A percentile compares a stretch with the other conserved stretches of the same genome.
Evolutionary conservation across 2,329 filamentous ascomycete genomes (phyloP).

Genomic region (Boeremia exigua): DNA sequence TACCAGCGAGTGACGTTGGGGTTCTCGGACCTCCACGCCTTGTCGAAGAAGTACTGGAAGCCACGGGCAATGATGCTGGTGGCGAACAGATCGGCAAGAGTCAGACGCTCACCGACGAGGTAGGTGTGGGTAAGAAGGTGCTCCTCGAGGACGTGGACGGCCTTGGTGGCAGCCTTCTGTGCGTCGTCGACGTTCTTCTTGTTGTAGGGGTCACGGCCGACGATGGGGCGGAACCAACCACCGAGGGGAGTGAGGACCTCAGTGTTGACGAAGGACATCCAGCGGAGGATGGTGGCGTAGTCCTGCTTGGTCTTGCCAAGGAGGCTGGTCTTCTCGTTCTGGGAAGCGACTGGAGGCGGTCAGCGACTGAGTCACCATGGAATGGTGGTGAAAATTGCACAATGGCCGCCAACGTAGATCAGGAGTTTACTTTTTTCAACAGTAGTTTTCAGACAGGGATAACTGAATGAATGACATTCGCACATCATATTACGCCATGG

Average conservation of each 20-base stretch:
- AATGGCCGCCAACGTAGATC: slow-evolving; percentile 67
- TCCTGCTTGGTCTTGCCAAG: slow-evolving; percentile 99
- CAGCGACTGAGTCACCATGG: slow-evolving; percentile 37
- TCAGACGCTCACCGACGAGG: slow-evolving; percentile 97
- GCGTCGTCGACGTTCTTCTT: slow-evolving; percentile 93
- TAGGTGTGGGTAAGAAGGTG: slow-evolving; percentile 93
- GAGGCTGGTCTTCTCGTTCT: slow-evolving; percentile 99
- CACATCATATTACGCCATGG: slow-evolving; percentile 60
- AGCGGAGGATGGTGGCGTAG: slow-evolving; percentile 96
- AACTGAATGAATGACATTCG: slow-evolving; percentile 69
- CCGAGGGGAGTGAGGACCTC: slow-evolving; percentile 78
- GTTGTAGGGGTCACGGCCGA: slow-evolving; percentile 87
- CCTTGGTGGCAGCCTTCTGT: slow-evolving; percentile 71
- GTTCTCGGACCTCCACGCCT: slow-evolving; percentile 81
- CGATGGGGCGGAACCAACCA: slow-evolving; percentile 84
- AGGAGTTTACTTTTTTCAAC: slow-evolving; percentile 80
- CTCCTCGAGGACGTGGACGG: slow-evolving; percentile 76
- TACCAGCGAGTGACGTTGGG: slow-evolving; percentile 93
- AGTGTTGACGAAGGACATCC: slow-evolving; percentile 95
- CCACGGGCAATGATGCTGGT: slow-evolving; percentile 80
- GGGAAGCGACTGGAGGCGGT: slow-evolving; percentile 78
- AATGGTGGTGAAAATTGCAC: slow-evolving; percentile 11
- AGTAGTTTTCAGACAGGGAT: slow-evolving; percentile 89
- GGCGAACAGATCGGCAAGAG: slow-evolving; percentile 90
- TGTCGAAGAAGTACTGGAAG: slow-evolving; percentile 94